A percentile compares a stretch with the other conserved stretches of the same genome.
These are phyloP conservation scores for Nymphaea colorata DNA, from an alignment of 164 flowering plant species.

Conservation along the genomic window DNA sequence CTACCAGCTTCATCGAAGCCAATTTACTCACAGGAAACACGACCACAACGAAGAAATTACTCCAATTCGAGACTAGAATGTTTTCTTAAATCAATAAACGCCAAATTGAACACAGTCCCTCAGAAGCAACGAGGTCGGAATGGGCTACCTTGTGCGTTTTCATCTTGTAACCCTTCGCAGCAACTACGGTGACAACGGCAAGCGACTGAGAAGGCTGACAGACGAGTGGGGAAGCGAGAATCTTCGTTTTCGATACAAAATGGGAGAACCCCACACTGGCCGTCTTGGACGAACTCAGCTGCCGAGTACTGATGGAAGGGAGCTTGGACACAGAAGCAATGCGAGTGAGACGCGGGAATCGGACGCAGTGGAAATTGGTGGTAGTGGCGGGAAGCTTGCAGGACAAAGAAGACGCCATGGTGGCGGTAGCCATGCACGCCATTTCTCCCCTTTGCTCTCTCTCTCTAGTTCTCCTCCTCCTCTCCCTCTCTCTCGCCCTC, in stretches of 20 bases:
- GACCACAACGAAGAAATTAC: background rate
- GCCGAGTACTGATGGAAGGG: background rate
- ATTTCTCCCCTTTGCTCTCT: no score
- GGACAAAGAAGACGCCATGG: no score
- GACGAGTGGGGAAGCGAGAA: constrained; percentile 2
- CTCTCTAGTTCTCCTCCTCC: no score
- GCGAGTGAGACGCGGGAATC: background rate
- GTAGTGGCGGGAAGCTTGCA: no score
- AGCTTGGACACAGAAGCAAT: background rate
- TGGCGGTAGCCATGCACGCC: no score
- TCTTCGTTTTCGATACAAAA: background rate
- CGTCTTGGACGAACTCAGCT: background rate
- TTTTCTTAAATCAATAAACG: background rate
- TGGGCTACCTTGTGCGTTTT: constrained; percentile 76
- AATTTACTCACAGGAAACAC: background rate
- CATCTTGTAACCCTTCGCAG: constrained; percentile 86
- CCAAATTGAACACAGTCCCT: background rate
- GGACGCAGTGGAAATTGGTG: background rate
- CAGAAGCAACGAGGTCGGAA: background rate
- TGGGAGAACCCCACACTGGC: background rate
- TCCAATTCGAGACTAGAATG: background rate
- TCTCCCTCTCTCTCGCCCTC: no score
- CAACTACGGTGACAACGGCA: constrained; percentile 31
- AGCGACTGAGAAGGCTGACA: constrained; percentile 15
- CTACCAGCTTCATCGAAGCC: background rate